These are phyloP conservation scores for Candida pseudocylindracea DNA, from an alignment of 1,139 yeast genomes.

Conservation along the genomic window DNA sequence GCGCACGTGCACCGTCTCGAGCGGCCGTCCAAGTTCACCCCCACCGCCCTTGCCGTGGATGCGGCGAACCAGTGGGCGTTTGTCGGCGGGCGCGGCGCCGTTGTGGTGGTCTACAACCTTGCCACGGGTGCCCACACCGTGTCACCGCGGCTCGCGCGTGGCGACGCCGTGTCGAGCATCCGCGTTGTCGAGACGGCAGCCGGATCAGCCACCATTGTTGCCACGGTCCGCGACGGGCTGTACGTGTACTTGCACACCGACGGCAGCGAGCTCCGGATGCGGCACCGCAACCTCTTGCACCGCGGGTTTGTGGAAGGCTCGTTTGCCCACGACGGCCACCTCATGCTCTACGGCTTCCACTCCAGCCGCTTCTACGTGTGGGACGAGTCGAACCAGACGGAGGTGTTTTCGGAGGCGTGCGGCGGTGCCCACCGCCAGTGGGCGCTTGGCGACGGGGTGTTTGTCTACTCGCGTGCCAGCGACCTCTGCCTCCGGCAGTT, in stretches of 20 bases:
- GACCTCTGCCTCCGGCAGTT: neutral
- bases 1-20: slow-evolving; percentile 3
- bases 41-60: slow-evolving; percentile 31
- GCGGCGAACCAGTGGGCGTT: slow-evolving; percentile 17
- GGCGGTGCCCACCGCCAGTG: slow-evolving; percentile 88
- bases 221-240: slow-evolving; percentile 46
- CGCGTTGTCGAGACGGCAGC: slow-evolving; percentile 10
- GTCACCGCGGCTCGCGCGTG: slow-evolving; percentile 34
- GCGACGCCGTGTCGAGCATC: slow-evolving; percentile 57
- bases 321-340: slow-evolving; percentile 18
- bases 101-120: slow-evolving; percentile 33
- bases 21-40: slow-evolving; percentile 17
- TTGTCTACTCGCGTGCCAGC: neutral
- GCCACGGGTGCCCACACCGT: slow-evolving; percentile 4
- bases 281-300: slow-evolving; percentile 41
- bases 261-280: slow-evolving; percentile 8
- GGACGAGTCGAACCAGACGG: slow-evolving; percentile 63
- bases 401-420: slow-evolving; percentile 49
- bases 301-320: slow-evolving; percentile 73
- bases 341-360: slow-evolving; percentile 60
- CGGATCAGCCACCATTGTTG: slow-evolving; percentile 8
- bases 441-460: slow-evolving; percentile 11
- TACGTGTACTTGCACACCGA: slow-evolving; percentile 16
- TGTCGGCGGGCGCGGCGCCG: slow-evolving; percentile 54
- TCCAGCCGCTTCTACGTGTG: slow-evolving; percentile 61